phyloP scores from a whole-genome alignment of 2,329 filamentous ascomycete species.

The Whalleya microplaca region DNA sequence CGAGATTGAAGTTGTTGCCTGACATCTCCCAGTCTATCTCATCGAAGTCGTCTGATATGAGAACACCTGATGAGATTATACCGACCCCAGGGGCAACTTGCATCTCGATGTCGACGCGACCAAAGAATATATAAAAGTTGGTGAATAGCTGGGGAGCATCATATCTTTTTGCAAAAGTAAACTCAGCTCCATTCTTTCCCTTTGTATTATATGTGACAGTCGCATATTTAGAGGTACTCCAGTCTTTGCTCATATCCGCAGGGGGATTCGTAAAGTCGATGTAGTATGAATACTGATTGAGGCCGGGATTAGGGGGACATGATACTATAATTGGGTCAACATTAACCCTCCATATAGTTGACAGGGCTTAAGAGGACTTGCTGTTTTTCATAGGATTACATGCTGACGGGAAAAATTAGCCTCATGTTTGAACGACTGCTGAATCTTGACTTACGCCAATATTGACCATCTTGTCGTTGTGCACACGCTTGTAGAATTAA shows the following conservation, averaged over 20 bases:
- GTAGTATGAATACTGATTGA: constrained; percentile 17
- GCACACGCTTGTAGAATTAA: background rate
- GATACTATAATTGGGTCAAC: constrained; percentile 3
- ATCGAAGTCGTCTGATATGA: constrained; percentile 25
- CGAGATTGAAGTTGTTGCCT: constrained; percentile 25
- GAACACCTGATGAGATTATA: constrained; percentile 25
- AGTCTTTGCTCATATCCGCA: constrained; percentile 6
- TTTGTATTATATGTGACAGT: constrained; percentile 22
- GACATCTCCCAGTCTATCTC: constrained; percentile 31
- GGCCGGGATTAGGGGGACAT: constrained; percentile 22
- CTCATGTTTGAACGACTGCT: background rate
- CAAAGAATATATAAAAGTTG: constrained; percentile 26
- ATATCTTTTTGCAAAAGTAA: constrained; percentile 18
- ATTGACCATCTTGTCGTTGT: constrained; percentile 17
- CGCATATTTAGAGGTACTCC: constrained; percentile 24
- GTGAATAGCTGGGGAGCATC: constrained; percentile 25
- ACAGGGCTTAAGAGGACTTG: background rate
- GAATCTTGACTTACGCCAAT: constrained; percentile 16
- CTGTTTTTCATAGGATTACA: constrained; percentile 21
- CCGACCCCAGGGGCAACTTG: constrained; percentile 23
- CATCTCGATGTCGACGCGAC: constrained; percentile 25
- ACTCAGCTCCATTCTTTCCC: constrained; percentile 23
- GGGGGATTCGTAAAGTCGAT: constrained; percentile 25
- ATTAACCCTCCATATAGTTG: background rate
- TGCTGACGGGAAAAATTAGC: constrained; percentile 6